phyloP scores from a whole-genome alignment of 208 protist species.

The Histomonas meleagridis region DNA sequence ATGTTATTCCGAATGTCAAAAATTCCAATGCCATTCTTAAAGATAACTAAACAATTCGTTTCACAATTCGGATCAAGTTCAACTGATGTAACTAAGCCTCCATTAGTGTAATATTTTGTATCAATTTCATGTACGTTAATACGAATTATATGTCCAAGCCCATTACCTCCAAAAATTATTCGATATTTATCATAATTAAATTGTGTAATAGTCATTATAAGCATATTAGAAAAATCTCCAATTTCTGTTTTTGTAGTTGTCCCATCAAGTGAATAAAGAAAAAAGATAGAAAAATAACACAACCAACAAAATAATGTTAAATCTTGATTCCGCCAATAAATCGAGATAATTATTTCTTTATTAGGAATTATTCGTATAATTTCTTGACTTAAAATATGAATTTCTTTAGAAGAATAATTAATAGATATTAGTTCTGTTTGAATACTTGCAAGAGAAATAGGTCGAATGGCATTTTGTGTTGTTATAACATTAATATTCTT shows the following conservation, averaged over 20 bases:
- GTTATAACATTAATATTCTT: too few relatives aligned
- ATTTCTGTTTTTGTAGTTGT: not conserved
- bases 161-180: not conserved
- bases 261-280: not conserved
- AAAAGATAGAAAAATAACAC: not conserved
- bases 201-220: not conserved
- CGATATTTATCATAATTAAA: too few relatives aligned
- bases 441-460: not conserved
- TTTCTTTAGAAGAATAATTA: not conserved
- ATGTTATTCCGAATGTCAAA: not conserved
- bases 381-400: not conserved
- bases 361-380: not conserved
- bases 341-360: not conserved
- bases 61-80: not conserved
- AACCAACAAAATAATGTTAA: not conserved
- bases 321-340: not conserved
- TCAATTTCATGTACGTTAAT: not conserved
- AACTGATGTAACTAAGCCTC: not conserved
- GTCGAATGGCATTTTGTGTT: not conserved
- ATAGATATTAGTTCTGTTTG: not conserved
- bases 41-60: not conserved
- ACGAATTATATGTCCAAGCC: not conserved
- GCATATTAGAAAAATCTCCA: not conserved
- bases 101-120: not conserved
- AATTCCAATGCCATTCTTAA: not conserved